Evolutionary conservation across 2,329 filamentous ascomycete species (phyloP).

Genomic region (Trichophyton schoenleinii): DNA sequence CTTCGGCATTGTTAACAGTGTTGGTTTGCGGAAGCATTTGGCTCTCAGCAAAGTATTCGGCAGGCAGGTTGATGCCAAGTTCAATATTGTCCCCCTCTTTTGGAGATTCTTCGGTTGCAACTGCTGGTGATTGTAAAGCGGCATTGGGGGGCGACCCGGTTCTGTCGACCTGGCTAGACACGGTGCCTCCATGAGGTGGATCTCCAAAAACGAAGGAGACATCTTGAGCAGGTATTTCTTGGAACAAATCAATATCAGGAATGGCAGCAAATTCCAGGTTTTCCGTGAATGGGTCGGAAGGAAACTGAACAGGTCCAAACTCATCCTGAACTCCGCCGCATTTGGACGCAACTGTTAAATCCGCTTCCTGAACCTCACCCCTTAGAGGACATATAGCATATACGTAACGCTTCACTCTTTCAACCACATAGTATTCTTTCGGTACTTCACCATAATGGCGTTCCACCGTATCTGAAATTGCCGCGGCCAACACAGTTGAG

Average conservation of each 20-base stretch:
- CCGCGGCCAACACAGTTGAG: conserved; percentile 24
- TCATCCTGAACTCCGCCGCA: conserved; percentile 16
- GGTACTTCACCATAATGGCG: background rate
- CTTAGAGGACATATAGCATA: conserved; percentile 29
- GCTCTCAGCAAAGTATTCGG: background rate
- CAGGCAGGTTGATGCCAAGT: background rate
- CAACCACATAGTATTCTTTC: conserved; percentile 26
- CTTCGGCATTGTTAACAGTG: conserved; percentile 17
- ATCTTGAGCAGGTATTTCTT: conserved; percentile 18
- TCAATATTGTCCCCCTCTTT: background rate
- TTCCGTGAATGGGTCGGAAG: background rate
- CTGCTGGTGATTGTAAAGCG: background rate
- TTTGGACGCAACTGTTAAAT: conserved; percentile 28
- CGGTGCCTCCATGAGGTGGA: background rate
- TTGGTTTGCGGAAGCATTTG: background rate
- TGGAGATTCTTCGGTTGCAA: background rate
- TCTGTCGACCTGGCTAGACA: background rate
- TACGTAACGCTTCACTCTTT: conserved; percentile 28
- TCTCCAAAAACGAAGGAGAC: conserved; percentile 23
- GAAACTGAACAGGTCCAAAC: background rate
- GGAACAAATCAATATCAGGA: conserved; percentile 19
- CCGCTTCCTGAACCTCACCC: conserved; percentile 25
- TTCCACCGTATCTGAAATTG: conserved; percentile 12
- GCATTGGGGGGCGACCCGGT: background rate
- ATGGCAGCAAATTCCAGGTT: conserved; percentile 24